phyloP scores from a whole-genome alignment of 2,329 filamentous ascomycete species.

The Botrytis aclada region DNA sequence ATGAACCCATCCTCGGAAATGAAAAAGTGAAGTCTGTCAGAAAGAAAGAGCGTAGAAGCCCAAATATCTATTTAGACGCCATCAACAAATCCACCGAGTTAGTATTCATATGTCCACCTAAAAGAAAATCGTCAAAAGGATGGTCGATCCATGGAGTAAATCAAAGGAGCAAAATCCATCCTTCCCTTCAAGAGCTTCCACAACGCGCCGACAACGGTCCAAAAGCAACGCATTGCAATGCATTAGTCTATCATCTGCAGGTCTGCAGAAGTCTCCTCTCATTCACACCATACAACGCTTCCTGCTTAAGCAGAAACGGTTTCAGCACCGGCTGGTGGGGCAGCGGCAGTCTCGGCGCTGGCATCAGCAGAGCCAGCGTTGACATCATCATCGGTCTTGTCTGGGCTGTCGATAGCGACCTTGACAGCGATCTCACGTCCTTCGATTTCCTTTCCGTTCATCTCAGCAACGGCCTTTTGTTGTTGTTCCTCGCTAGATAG shows the following conservation, averaged over 20 bases:
- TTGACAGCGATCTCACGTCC: conserved; percentile 99
- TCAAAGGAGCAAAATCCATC: conserved; percentile 27
- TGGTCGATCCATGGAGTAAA: conserved; percentile 26
- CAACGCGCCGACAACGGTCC: conserved; percentile 28
- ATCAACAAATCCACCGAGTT: conserved; percentile 28
- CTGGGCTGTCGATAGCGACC: conserved; percentile 98
- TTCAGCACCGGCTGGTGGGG: conserved; percentile 56
- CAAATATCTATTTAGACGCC: conserved; percentile 30
- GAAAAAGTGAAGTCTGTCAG: conserved; percentile 35
- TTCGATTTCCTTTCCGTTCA: conserved; percentile 99
- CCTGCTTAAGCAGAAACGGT: conserved; percentile 43
- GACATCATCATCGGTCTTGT: conserved; percentile 89
- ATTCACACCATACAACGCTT: conserved; percentile 33
- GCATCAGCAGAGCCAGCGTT: conserved; percentile 51
- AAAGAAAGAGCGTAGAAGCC: conserved; percentile 28
- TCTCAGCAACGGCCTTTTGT: conserved; percentile 94
- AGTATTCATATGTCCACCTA: conserved; percentile 29
- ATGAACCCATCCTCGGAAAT: conserved; percentile 30
- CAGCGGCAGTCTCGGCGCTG: conserved; percentile 35
- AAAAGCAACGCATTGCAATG: conserved; percentile 35
- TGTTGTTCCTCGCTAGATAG: conserved; percentile 93
- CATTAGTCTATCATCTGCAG: conserved; percentile 20
- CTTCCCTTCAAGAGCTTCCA: conserved; percentile 26
- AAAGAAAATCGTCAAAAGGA: conserved; percentile 38
- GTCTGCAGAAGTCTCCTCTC: conserved; percentile 31